Base-by-base conservation (phyloP, 106 monocot genomes). In the Dendrobium chrysotoxum region DNA sequence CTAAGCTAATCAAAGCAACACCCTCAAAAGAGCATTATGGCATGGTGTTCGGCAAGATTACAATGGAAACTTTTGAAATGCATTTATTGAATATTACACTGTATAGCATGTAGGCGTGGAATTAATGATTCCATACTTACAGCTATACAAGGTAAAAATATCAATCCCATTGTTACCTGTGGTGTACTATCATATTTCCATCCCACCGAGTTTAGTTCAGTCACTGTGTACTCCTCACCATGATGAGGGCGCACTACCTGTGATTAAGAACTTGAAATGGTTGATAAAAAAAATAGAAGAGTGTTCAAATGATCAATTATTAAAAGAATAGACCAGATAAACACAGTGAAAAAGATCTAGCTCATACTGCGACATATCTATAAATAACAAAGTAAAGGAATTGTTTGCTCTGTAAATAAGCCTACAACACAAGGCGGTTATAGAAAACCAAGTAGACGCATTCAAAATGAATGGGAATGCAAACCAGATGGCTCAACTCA, bases 201-300 rank as follows among this genome's bases (percentile, higher is more conserved):
- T 58, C 82, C 83, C 45, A 85, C 66, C 12, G 86, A 76, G 82
- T 92, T 98, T 5, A 98, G 67, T 80, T 98, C 94, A 13, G 72
- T 81, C 61, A 95, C 81, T 28, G 77, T 39, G 53, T 89, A 95
- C n/a, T 91, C 88, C 50, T 55, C 94, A 35, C 89, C 92, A 87
- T 92, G 92, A 41, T 80, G 68, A 53, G 88, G 82, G 26, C 88
- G 90, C 86, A 92, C 84, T 17, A 96, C 89, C 96, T 96, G 76
- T 26, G 23, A 28, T 23, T 26, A 47, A 76, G 3, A 47, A 26
- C 26, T 40, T 76, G 13, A 47, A 30, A 35, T 35, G 15, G 70
- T 70, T 16, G 70, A 31, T 70, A 35, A 70, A 35, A 70, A 64
- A 10, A 4, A 15, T 28, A 4, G 12, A 57, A 17, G 70, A 64